phyloP scores from a whole-genome alignment of 129 eudicot genomes.

The Arctium minus region DNA sequence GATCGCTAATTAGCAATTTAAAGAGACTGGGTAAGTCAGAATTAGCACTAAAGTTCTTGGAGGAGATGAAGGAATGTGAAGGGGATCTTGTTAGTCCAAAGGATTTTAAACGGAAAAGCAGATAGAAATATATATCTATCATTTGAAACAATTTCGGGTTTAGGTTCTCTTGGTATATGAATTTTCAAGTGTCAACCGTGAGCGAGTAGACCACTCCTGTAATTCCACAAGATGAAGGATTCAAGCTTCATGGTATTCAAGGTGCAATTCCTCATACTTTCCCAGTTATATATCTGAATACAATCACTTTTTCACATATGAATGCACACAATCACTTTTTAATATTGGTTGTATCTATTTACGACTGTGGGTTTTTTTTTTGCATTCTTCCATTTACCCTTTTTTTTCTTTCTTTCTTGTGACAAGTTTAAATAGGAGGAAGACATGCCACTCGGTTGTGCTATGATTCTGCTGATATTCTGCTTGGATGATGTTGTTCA shows the following conservation, averaged over 20 bases:
- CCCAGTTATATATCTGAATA: neutral
- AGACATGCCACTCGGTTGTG: neutral
- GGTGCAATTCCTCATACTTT: conserved; percentile 5
- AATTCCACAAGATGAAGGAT: neutral
- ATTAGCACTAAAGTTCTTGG: conserved; percentile 46
- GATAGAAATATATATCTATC: conserved; percentile 18
- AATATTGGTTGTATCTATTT: neutral
- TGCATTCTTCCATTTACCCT: neutral
- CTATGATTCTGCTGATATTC: neutral
- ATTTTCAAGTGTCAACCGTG: neutral
- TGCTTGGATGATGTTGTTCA: neutral
- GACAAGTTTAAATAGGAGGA: neutral
- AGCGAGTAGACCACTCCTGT: neutral
- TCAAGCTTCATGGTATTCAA: conserved; percentile 5
- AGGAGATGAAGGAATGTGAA: conserved; percentile 61
- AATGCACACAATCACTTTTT: neutral
- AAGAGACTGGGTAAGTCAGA: conserved; percentile 65
- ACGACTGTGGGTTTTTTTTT: too few relatives aligned
- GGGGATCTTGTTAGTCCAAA: conserved; percentile 58
- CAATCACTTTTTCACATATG: neutral
- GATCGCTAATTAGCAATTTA: conserved; percentile 56
- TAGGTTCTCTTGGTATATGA: neutral
- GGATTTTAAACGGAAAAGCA: conserved; percentile 49
- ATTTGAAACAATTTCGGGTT: neutral
- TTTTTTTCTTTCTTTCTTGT: too few relatives aligned